These are phyloP conservation scores for Centrapalus pauciflorus DNA, from an alignment of 129 eudicot species.

Conservation along the genomic window DNA sequence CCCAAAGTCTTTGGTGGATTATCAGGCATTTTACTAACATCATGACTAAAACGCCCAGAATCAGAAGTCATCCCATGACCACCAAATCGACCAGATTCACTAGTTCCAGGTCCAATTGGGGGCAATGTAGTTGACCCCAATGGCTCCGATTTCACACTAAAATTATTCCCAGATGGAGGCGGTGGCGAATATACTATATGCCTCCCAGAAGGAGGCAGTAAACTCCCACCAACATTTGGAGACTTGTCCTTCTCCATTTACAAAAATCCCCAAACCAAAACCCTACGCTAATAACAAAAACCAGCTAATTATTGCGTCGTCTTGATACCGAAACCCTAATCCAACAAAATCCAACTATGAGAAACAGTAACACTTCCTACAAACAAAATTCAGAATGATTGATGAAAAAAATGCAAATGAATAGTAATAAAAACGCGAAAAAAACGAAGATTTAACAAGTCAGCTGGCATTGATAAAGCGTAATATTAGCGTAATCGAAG, in stretches of 20 bases:
- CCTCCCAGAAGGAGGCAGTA: conserved; percentile 64
- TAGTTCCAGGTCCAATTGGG: conserved; percentile 41
- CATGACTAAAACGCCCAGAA: conserved; percentile 61
- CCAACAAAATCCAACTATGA: too few species aligned
- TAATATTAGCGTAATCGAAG: too few species aligned
- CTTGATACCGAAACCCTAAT: too few species aligned
- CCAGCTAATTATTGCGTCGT: too few species aligned
- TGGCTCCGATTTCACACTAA: conserved; percentile 47
- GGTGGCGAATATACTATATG: conserved; percentile 38
- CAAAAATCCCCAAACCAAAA: too few species aligned
- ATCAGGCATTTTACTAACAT: conserved; percentile 85
- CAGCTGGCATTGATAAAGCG: too few species aligned
- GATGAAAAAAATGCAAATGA: too few species aligned
- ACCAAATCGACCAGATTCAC: conserved; percentile 41
- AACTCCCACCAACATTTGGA: conserved; percentile 41
- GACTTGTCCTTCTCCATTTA: conserved; percentile 78
- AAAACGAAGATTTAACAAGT: too few species aligned
- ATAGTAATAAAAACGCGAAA: too few species aligned
- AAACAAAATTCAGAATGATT: too few species aligned
- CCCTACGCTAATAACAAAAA: too few species aligned
- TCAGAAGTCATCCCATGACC: conserved; percentile 38
- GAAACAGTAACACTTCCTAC: too few species aligned
- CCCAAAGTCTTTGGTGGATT: conserved; percentile 75
- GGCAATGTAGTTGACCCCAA: conserved; percentile 48
- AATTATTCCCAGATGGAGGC: conserved; percentile 31